Conservation (phyloP, 208 protist species). For the Trypanosoma mega region DNA sequence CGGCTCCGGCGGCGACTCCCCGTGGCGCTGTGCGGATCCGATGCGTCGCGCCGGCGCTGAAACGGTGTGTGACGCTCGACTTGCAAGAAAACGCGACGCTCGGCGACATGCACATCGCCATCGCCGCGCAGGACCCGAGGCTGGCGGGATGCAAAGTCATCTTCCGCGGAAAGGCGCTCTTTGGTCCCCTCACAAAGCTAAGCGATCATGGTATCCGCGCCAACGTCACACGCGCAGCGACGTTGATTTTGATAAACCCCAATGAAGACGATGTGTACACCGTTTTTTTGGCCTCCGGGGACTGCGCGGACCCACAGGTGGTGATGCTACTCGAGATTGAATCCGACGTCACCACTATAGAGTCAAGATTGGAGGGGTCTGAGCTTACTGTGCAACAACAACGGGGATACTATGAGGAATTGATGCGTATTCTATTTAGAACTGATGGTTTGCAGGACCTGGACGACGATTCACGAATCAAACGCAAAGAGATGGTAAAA, state of each 20-base stretch:
- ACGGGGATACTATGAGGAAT: slow-evolving; percentile 78
- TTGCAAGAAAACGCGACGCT: slow-evolving; percentile 53
- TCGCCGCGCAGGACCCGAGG: slow-evolving; percentile 29
- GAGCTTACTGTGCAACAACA: slow-evolving; percentile 37
- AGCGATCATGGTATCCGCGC: slow-evolving; percentile 53
- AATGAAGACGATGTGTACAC: slow-evolving; percentile 17
- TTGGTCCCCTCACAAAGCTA: slow-evolving; percentile 33
- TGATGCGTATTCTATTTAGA: slow-evolving; percentile 84
- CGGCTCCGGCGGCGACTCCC: not conserved
- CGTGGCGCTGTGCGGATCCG: slow-evolving; percentile 5
- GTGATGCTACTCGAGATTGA: slow-evolving; percentile 71
- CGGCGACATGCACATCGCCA: slow-evolving; percentile 39
- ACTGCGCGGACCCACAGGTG: slow-evolving; percentile 46
- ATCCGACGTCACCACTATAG: slow-evolving; percentile 40
- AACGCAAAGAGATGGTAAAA: slow-evolving; percentile 61
- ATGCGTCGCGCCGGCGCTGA: slow-evolving; percentile 33
- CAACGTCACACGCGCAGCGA: slow-evolving; percentile 8
- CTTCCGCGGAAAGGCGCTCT: slow-evolving; percentile 62
- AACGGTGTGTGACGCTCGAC: slow-evolving; percentile 29
- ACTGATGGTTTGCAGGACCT: slow-evolving; percentile 66
- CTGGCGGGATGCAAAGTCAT: slow-evolving; percentile 43
- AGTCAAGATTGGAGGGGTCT: slow-evolving; percentile 17
- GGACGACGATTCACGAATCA: slow-evolving; percentile 54
- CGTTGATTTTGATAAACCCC: slow-evolving; percentile 8
- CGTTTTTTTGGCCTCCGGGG: slow-evolving; percentile 57